Evolutionary conservation across 2,329 filamentous ascomycete species (phyloP), one percentile per base, ranked within the genome.

Genomic region (Fusarium aywerte): DNA sequence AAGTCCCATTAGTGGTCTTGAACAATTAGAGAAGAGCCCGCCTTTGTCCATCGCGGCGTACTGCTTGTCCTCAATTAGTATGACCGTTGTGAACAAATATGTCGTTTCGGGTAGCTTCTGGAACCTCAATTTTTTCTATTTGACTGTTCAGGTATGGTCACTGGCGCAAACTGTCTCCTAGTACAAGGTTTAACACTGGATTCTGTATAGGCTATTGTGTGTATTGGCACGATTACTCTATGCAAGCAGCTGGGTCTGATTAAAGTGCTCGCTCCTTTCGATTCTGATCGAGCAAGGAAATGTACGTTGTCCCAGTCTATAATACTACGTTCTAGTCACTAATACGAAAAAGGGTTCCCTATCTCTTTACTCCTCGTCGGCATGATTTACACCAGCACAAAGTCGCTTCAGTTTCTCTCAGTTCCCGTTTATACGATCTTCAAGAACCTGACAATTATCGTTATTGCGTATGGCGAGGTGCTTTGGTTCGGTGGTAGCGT

Each of bases 1-100:
- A 35, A 47, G 35, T 33, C 40, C 44, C n/a, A 48, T 49, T 39
- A 35, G 40, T 15, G 42, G 53, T 21, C 52, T 74, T 18, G 67
- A 65, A 35, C 81, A 82, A 72, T 77, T 93, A 65, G 86, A 90
- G 74, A 92, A 93, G 80, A 96, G 89, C 79, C 92, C 93, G 16
- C 83, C 87, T 43, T 78, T 96, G 45, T 93, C 95, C 21, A 92
- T 99, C 73, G 77, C 97, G 69, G 89, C 92, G 47, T 99, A 99
- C 84, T 99, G 96, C 80, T 84, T 91, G 74, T 92, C 95, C 52
- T 97, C 94, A n/a, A 99, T 99, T 77, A 87, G 95, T 79, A 99
- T 99, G 96, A 99, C 96, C 9, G 92, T 97, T n/a, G 96, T 96
- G 79, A 99, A 99, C 83, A 99, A 99, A 85, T 99, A 96, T 79